phyloP scores from a whole-genome alignment of 2,329 filamentous ascomycete species.

The Stagonosporopsis vannaccii region DNA sequence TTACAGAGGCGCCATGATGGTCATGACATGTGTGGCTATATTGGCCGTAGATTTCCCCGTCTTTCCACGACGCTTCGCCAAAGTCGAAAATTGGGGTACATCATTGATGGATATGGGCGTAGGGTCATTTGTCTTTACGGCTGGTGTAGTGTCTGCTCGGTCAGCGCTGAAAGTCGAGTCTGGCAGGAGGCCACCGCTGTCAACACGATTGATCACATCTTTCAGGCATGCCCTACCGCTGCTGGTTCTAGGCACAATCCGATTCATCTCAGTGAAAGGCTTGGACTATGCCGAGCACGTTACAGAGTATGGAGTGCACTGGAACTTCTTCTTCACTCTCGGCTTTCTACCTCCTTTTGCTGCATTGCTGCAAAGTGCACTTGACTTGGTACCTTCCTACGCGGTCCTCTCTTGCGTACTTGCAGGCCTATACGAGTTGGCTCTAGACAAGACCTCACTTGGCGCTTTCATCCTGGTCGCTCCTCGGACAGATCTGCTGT shows the following conservation, averaged over 20 bases:
- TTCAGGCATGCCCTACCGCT: conserved; percentile 84
- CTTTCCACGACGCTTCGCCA: conserved; percentile 93
- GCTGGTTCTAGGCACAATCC: conserved; percentile 77
- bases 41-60: conserved; percentile 95
- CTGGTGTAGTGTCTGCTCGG: conserved; percentile 87
- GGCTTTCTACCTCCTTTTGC: conserved; percentile 88
- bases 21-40: conserved; percentile 87
- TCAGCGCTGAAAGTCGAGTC: conserved; percentile 75
- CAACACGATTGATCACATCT: conserved; percentile 68
- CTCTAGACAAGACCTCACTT: conserved; percentile 75
- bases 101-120: conserved; percentile 99
- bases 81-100: conserved; percentile 99
- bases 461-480: conserved; percentile 85
- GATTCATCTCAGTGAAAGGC: conserved; percentile 89
- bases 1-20: conserved; percentile 90
- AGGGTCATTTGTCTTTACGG: conserved; percentile 95
- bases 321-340: conserved; percentile 99
- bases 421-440: conserved; percentile 73
- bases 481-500: conserved; percentile 78
- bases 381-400: conserved; percentile 77
- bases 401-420: conserved; percentile 76
- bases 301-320: conserved; percentile 96
- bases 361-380: conserved; percentile 77
- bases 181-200: conserved; percentile 59
- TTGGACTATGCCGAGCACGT: conserved; percentile 97